Percentiles rank a stretch among this genome's conserved stretches.
Evolutionary conservation across 441 rosid genomes (phyloP).

Genomic region (Gossypium davidsonii): DNA sequence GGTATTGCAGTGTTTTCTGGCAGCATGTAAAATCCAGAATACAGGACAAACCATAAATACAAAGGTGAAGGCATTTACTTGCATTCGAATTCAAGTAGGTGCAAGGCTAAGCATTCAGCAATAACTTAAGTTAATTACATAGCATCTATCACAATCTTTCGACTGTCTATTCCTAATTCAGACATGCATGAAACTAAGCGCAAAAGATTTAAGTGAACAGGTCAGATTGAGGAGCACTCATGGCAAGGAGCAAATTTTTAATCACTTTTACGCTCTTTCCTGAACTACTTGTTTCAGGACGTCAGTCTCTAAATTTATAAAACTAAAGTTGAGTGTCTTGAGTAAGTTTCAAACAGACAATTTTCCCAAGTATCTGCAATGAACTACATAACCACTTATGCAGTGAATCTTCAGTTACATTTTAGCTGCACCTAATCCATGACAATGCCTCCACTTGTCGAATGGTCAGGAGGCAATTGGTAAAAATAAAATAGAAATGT

Average conservation of each 20-base stretch:
- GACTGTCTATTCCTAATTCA: neutral
- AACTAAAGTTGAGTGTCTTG: neutral
- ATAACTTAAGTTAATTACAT: neutral
- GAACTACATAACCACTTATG: neutral
- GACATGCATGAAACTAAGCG: neutral
- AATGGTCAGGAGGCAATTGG: neutral
- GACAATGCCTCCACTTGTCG: neutral
- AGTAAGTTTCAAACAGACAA: neutral
- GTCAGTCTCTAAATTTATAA: neutral
- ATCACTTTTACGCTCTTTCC: neutral
- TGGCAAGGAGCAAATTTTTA: neutral
- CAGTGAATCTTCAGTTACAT: neutral
- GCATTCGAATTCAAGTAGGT: neutral
- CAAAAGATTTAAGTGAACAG: neutral
- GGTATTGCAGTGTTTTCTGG: neutral
- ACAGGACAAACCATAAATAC: neutral
- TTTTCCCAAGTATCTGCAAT: neutral
- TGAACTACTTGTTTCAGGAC: neutral
- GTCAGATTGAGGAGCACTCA: neutral
- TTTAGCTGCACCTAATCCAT: neutral
- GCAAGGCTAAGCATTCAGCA: slow-evolving; percentile 2
- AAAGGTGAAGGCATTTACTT: neutral
- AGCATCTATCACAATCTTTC: neutral
- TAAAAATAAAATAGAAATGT: neutral
- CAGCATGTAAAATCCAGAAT: neutral